These are phyloP conservation scores for Silene uniflora DNA, from an alignment of 148 eudicot genomes.

Conservation along the genomic window DNA sequence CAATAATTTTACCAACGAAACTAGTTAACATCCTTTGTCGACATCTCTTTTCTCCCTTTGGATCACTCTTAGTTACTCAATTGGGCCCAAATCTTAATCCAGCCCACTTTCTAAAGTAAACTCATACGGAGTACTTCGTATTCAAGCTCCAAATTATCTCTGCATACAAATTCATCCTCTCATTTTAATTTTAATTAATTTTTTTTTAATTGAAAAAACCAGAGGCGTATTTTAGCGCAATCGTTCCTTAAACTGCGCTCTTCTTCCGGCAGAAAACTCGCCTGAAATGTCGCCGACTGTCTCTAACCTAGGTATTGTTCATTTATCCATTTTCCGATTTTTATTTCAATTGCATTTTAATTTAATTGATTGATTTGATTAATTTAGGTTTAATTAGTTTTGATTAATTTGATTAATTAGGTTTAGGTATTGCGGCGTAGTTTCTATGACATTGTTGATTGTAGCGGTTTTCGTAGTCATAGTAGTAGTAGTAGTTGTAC, in stretches of 20 bases:
- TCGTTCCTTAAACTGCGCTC: not conserved
- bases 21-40: no score
- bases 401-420: not conserved
- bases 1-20: no score
- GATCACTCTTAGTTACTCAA: not conserved
- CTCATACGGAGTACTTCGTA: no score
- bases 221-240: not conserved
- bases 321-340: not conserved
- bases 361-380: not conserved
- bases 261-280: not conserved
- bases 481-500: no score
- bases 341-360: not conserved
- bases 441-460: no score
- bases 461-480: no score
- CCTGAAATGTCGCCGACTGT: not conserved
- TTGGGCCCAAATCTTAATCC: not conserved
- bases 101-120: not conserved
- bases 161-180: not conserved
- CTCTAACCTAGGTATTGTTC: not conserved
- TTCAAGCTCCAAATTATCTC: no score
- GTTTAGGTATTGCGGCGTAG: not conserved
- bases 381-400: not conserved
- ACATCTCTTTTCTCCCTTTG: no score
- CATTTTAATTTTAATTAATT: not conserved
- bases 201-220: not conserved